Evolutionary conservation across 495 filamentous ascomycete species (phyloP), one percentile per base, ranked within the genome.

Genomic region (Trypethelium eluteriae): DNA sequence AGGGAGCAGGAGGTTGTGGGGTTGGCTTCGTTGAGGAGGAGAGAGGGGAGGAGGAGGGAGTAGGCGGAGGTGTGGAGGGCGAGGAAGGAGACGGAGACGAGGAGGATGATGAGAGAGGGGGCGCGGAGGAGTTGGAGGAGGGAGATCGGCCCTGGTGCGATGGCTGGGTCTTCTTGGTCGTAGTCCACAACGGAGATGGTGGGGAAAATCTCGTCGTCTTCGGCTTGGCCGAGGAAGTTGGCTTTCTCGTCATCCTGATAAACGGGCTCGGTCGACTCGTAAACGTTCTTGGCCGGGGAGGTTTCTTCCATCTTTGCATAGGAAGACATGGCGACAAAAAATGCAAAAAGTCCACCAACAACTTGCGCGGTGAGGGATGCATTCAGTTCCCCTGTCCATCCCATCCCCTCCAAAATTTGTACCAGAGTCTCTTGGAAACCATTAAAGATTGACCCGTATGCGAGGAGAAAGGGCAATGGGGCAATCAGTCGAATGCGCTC

Each of bases 1-100:
- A 59, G 53, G 6, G 53, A 7, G 53, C 53, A 59, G 3, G 53
- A 59, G 53, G 53, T 59, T 18, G 53, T 35, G 6, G 53, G 53
- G 53, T 35, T 59, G 53, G 53, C 53, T 11, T 7, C 53, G 32
- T 59, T 59, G 53, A 59, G 53, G 14, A 59, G 53, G 53, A 59
- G 53, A 0, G 53, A 59, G 53, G 53, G n/a, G n/a, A 36, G 32
- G 0, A 59, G 53, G 32, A 59, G 53, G 36, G 53, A 59, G 53
- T 35, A 59, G 53, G 53, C 53, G 25, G 53, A 59, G 53, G 53
- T 35, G 32, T 59, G 53, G n/a, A 59, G 32, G 53, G 53, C 32
- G n/a, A 59, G 53, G 53, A 59, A 59, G 53, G 53, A 59, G 53
- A 59, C 25, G 53, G 53, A 59, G 32, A 59, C 53, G 53, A 59